These are phyloP conservation scores for Exophiala sideris DNA, from an alignment of 2,329 filamentous ascomycete species.

Conservation along the genomic window DNA sequence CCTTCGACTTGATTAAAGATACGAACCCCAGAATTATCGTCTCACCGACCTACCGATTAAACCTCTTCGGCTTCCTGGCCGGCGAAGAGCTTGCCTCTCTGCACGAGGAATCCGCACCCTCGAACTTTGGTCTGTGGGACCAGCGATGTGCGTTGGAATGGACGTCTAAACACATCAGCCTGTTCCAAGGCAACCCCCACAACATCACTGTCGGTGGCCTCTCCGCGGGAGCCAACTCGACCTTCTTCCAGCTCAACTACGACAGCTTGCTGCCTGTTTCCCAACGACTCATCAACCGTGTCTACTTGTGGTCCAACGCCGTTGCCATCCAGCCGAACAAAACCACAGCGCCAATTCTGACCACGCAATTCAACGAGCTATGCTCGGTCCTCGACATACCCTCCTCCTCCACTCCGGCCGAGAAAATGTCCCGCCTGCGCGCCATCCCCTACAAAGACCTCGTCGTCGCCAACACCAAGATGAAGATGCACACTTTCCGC, in stretches of 20 bases:
- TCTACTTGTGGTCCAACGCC: conserved; percentile 47
- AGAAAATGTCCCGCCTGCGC: conserved; percentile 37
- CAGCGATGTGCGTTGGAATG: conserved; percentile 52
- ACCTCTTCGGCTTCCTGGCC: conserved; percentile 50
- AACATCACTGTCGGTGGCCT: conserved; percentile 46
- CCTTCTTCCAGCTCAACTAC: conserved; percentile 41
- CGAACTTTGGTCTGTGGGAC: conserved; percentile 48
- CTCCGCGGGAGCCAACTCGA: conserved; percentile 46
- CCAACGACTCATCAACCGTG: conserved; percentile 33
- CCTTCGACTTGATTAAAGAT: conserved; percentile 43
- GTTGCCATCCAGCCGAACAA: conserved; percentile 46
- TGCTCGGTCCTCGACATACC: conserved; percentile 37
- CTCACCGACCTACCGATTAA: conserved; percentile 49
- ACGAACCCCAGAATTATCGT: conserved; percentile 36
- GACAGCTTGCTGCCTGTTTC: conserved; percentile 32
- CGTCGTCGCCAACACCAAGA: conserved; percentile 34
- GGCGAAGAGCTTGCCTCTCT: conserved; percentile 37
- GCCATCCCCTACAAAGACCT: conserved; percentile 34
- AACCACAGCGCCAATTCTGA: conserved; percentile 33
- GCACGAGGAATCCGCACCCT: conserved; percentile 32
- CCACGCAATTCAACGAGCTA: conserved; percentile 45
- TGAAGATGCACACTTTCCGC: conserved; percentile 48
- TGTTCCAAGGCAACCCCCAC: conserved; percentile 46
- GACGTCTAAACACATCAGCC: conserved; percentile 47
- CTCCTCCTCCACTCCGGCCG: conserved; percentile 15